phyloP scores from a whole-genome alignment of 495 filamentous ascomycete genomes.

The Penicillium paradoxum region DNA sequence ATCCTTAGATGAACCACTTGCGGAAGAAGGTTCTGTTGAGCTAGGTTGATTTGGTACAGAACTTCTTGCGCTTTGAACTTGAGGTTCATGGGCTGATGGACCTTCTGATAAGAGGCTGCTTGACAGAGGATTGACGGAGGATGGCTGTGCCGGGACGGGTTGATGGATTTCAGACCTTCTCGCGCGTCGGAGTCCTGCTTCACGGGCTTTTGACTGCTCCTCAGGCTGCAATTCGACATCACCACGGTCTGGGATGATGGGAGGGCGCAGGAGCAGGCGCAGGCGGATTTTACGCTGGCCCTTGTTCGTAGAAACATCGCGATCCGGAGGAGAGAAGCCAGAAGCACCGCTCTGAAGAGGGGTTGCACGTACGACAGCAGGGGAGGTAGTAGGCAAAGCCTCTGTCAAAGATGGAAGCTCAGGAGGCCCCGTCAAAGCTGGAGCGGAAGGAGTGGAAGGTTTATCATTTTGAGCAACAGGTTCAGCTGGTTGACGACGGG shows the following conservation, averaged over 20 bases:
- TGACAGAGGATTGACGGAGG: neutral
- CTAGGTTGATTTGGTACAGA: neutral
- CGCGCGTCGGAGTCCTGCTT: neutral
- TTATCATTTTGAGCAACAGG: neutral
- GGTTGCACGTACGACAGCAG: neutral
- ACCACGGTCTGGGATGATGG: neutral
- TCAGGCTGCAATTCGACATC: neutral
- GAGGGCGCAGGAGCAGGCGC: neutral
- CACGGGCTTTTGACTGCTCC: neutral
- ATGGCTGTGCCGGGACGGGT: neutral
- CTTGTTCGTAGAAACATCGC: neutral
- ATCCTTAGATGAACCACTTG: neutral
- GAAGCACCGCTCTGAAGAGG: neutral
- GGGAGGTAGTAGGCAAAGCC: neutral
- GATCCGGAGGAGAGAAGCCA: neutral
- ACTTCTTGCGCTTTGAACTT: too few relatives aligned
- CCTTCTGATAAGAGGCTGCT: too few relatives aligned
- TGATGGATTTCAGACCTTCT: neutral
- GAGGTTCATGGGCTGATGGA: too few relatives aligned
- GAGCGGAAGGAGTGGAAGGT: neutral
- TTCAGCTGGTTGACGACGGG: neutral
- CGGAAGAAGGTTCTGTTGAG: neutral
- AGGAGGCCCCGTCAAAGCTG: neutral
- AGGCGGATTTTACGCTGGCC: neutral
- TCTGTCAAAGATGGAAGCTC: neutral